Evolutionary conservation across 2,329 filamentous ascomycete genomes (phyloP).

Genomic region (Ustilaginoidea virens): DNA sequence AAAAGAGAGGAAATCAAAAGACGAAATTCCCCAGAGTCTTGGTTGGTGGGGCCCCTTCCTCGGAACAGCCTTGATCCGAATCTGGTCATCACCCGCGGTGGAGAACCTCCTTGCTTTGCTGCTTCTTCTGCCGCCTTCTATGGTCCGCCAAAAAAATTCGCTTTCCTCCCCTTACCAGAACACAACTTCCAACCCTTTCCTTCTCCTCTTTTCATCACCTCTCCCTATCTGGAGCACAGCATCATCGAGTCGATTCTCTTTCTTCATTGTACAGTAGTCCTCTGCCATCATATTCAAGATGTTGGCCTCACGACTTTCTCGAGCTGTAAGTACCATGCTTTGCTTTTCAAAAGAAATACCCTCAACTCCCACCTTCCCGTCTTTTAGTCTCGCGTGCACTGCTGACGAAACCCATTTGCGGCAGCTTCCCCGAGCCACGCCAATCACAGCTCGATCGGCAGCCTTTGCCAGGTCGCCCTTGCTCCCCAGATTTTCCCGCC

Average conservation of each 20-base stretch:
- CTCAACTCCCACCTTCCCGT: not conserved
- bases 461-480: slow-evolving; percentile 54
- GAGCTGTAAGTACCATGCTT: slow-evolving; percentile 49
- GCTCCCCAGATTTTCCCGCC: slow-evolving; percentile 59
- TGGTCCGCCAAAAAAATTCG: slow-evolving; percentile 23
- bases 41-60: too few species aligned
- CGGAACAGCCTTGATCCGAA: too few species aligned
- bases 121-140: slow-evolving; percentile 29
- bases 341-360: too few species aligned
- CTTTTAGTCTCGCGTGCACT: not conserved
- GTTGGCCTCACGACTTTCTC: slow-evolving; percentile 56
- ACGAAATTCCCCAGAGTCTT: too few species aligned
- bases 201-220: slow-evolving; percentile 13
- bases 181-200: slow-evolving; percentile 9
- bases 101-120: slow-evolving; percentile 11
- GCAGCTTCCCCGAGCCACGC: slow-evolving; percentile 64
- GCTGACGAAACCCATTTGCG: slow-evolving; percentile 8
- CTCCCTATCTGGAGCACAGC: slow-evolving; percentile 14
- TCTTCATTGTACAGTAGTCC: slow-evolving; percentile 18
- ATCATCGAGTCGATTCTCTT: slow-evolving; percentile 17
- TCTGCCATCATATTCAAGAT: slow-evolving; percentile 34
- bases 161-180: slow-evolving; percentile 13
- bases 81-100: not conserved
- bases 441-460: slow-evolving; percentile 52
- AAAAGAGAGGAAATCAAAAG: too few species aligned